phyloP scores from a whole-genome alignment of 805 yeast species.

The Trichomonascus vanleenenianus region DNA sequence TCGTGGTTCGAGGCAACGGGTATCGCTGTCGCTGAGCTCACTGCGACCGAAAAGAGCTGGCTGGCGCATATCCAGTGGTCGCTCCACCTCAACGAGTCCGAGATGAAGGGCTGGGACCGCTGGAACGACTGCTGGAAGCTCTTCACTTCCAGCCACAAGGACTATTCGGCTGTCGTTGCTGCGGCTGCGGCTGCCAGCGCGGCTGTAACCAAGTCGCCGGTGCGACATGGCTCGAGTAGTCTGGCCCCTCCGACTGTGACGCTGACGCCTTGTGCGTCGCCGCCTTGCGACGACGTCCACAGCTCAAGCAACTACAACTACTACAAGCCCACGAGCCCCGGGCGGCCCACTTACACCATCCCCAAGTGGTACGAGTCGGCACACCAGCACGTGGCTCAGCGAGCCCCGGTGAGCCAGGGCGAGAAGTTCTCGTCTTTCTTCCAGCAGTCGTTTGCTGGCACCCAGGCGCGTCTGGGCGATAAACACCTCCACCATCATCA shows the following conservation, averaged over 20 bases:
- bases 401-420: not conserved
- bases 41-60: conserved; percentile 66
- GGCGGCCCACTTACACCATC: conserved; percentile 18
- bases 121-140: conserved; percentile 29
- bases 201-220: too few relatives aligned
- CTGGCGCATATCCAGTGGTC: conserved; percentile 53
- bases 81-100: conserved; percentile 36
- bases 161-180: too few relatives aligned
- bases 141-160: conserved; percentile 1
- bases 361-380: conserved; percentile 23
- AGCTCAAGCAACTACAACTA: not conserved
- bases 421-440: conserved; percentile 13
- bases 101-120: conserved; percentile 25
- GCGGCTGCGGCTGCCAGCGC: too few relatives aligned
- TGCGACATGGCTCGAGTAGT: not conserved
- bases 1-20: conserved; percentile 98
- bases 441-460: conserved; percentile 17
- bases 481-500: conserved; percentile 4
- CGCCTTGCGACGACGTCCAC: not conserved
- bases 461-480: not conserved
- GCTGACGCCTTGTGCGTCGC: too few relatives aligned
- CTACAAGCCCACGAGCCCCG: conserved; percentile 4
- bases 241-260: not conserved
- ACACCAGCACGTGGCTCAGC: not conserved
- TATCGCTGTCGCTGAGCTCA: conserved; percentile 50